These are phyloP conservation scores for Escovopsis weberi DNA, from an alignment of 2,329 filamentous ascomycete species.

Conservation along the genomic window DNA sequence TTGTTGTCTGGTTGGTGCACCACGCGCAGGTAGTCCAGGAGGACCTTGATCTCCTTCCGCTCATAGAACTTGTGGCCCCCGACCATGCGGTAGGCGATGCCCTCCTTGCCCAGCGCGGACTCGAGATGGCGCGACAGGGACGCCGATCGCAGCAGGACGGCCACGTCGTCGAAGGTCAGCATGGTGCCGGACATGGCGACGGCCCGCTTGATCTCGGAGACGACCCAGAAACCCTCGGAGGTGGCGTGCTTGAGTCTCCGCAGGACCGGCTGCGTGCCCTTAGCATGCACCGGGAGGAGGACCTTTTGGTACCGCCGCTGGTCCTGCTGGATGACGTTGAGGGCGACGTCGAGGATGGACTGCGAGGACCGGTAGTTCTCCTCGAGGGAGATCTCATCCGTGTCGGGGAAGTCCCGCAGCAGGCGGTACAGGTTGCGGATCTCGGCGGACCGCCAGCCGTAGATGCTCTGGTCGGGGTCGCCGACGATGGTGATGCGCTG, in stretches of 20 bases:
- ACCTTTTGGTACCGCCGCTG: slow-evolving; percentile 63
- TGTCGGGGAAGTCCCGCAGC: slow-evolving; percentile 60
- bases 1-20: slow-evolving; percentile 77
- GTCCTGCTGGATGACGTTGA: slow-evolving; percentile 86
- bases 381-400: slow-evolving; percentile 71
- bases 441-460: slow-evolving; percentile 87
- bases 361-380: slow-evolving; percentile 92
- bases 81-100: slow-evolving; percentile 84
- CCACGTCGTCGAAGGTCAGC: slow-evolving; percentile 62
- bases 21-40: slow-evolving; percentile 79
- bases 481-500: slow-evolving; percentile 86
- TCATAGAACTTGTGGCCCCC: slow-evolving; percentile 87
- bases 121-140: slow-evolving; percentile 77
- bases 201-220: slow-evolving; percentile 63
- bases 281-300: slow-evolving; percentile 64
- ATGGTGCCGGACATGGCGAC: slow-evolving; percentile 58
- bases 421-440: slow-evolving; percentile 75
- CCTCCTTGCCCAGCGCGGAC: slow-evolving; percentile 60
- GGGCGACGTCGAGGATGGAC: slow-evolving; percentile 64
- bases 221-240: slow-evolving; percentile 76
- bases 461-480: slow-evolving; percentile 96
- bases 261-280: slow-evolving; percentile 68
- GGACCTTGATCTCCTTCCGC: slow-evolving; percentile 69
- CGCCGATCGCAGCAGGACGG: slow-evolving; percentile 76
- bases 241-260: slow-evolving; percentile 55